phyloP scores from a whole-genome alignment of 2,329 filamentous ascomycete species.

The Annulohypoxylon truncatum region DNA sequence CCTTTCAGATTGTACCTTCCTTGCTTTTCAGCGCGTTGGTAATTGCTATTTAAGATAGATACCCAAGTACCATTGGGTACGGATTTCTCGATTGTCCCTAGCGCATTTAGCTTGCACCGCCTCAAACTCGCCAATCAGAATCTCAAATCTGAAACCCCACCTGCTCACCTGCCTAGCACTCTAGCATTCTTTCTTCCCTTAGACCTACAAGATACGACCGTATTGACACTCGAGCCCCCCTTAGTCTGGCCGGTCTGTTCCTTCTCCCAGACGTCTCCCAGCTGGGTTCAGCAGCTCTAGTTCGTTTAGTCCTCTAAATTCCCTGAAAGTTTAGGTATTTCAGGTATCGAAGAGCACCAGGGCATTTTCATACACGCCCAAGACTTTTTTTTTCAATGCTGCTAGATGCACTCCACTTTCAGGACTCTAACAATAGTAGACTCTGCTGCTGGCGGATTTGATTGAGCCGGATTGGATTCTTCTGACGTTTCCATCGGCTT shows the following conservation, averaged over 20 bases:
- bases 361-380: background rate
- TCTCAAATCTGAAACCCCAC: slow-evolving; percentile 37
- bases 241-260: background rate
- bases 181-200: slow-evolving; percentile 19
- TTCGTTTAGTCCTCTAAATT: background rate
- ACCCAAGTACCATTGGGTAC: slow-evolving; percentile 3
- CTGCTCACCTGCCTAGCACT: slow-evolving; percentile 24
- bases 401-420: slow-evolving; percentile 20
- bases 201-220: slow-evolving; percentile 14
- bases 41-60: background rate
- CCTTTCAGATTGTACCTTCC: background rate
- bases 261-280: slow-evolving; percentile 2
- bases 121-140: slow-evolving; percentile 35
- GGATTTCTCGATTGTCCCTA: slow-evolving; percentile 21
- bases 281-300: slow-evolving; percentile 1
- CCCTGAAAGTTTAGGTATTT: slow-evolving; percentile 15
- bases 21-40: background rate
- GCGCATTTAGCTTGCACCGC: slow-evolving; percentile 35
- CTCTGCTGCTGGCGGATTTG: slow-evolving; percentile 23
- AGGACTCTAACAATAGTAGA: slow-evolving; percentile 30
- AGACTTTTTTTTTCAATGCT: background rate
- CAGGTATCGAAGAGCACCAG: slow-evolving; percentile 7
- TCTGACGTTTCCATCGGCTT: slow-evolving; percentile 48
- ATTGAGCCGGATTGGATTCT: slow-evolving; percentile 39
- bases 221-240: slow-evolving; percentile 13